Conservation (phyloP, 1,284 basidiomycete species). For the Puccinia hordei region DNA sequence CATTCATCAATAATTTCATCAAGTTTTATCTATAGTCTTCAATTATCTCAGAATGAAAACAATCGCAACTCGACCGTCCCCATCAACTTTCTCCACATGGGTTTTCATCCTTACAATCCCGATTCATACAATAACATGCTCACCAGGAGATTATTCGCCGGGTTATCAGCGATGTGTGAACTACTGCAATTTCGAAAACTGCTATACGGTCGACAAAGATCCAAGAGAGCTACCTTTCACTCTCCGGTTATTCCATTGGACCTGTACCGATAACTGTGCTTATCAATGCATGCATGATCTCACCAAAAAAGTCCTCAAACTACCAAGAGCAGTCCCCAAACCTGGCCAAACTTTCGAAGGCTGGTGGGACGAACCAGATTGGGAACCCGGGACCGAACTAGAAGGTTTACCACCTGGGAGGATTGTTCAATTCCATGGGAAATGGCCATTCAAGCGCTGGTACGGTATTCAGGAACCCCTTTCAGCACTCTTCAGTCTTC, state of each 20-base stretch:
- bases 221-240: constrained; percentile 56
- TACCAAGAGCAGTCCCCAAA: constrained; percentile 52
- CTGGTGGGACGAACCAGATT: constrained; percentile 44
- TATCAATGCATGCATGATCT: constrained; percentile 85
- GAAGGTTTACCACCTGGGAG: constrained; percentile 55
- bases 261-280: constrained; percentile 81
- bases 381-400: constrained; percentile 39
- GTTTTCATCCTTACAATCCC: neutral
- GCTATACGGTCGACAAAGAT: constrained; percentile 60
- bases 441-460: constrained; percentile 85
- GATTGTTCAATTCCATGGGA: constrained; percentile 78
- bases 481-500: constrained; percentile 81
- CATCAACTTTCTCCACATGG: neutral
- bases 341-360: constrained; percentile 30
- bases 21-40: neutral
- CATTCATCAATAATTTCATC: neutral
- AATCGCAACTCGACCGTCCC: neutral
- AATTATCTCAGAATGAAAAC: neutral
- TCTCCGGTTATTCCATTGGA: constrained; percentile 63
- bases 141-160: constrained; percentile 65
- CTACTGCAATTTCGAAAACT: constrained; percentile 59
- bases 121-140: neutral
- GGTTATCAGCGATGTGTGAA: constrained; percentile 66
- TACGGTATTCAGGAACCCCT: constrained; percentile 84
- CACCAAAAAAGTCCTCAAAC: constrained; percentile 68